phyloP scores from a whole-genome alignment of 768 basidiomycete species.

The Tephrocybe sp. region DNA sequence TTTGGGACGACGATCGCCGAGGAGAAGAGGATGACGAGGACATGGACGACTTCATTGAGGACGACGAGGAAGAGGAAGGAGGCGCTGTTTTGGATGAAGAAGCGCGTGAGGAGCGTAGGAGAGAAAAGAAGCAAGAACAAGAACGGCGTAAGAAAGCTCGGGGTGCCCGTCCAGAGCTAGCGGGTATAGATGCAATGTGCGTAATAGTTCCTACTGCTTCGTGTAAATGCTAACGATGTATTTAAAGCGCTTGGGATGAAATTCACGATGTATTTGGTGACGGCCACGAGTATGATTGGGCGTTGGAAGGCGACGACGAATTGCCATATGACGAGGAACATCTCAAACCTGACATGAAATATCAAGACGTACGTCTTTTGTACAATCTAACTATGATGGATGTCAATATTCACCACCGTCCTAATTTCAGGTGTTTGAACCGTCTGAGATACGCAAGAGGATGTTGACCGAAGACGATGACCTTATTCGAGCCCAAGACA shows the following conservation, averaged over 20 bases:
- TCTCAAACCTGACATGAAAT: slow-evolving; percentile 74
- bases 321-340: slow-evolving; percentile 42
- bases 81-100: slow-evolving; percentile 70
- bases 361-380: slow-evolving; percentile 65
- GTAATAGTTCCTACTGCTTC: slow-evolving; percentile 27
- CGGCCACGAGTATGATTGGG: slow-evolving; percentile 96
- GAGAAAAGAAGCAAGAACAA: slow-evolving; percentile 66
- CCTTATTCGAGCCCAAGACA: slow-evolving; percentile 84
- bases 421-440: slow-evolving; percentile 84
- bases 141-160: slow-evolving; percentile 65
- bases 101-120: slow-evolving; percentile 72
- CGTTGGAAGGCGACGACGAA: slow-evolving; percentile 81
- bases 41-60: slow-evolving; percentile 79
- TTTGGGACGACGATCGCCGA: slow-evolving; percentile 82
- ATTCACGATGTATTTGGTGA: slow-evolving; percentile 96
- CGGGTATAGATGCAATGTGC: slow-evolving; percentile 83
- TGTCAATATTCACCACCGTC: slow-evolving; percentile 4
- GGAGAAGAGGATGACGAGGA: slow-evolving; percentile 76
- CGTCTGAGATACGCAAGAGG: slow-evolving; percentile 89
- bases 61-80: slow-evolving; percentile 78
- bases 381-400: slow-evolving; percentile 10
- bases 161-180: slow-evolving; percentile 66
- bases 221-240: slow-evolving; percentile 8
- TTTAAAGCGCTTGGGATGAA: slow-evolving; percentile 86
- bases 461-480: slow-evolving; percentile 94